Evolutionary conservation across 192 early-diverging fungal species (phyloP).

Genomic region (Rhizophagus prolifer): DNA sequence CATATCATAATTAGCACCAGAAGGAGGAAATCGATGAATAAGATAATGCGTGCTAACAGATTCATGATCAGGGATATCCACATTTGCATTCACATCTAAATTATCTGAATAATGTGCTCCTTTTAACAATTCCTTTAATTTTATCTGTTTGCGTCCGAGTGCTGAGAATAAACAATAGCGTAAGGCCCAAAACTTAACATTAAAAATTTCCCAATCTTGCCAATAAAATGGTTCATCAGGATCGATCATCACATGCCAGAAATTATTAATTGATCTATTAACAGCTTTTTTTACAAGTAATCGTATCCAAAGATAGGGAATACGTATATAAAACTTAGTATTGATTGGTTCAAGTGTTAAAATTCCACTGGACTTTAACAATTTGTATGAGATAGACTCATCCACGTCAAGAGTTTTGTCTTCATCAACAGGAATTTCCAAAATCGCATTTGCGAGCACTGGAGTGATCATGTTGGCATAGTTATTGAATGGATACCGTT

Average conservation of each 20-base stretch:
- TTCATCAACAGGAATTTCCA: too few species aligned
- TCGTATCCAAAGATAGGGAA: background rate
- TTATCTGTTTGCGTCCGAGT: background rate
- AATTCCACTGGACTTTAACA: background rate
- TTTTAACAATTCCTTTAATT: background rate
- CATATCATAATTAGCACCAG: background rate
- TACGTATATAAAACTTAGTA: background rate
- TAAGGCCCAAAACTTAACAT: slow-evolving; percentile 2
- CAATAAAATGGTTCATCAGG: slow-evolving; percentile 6
- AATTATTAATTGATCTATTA: background rate
- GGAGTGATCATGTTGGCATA: too few species aligned
- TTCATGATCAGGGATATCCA: background rate
- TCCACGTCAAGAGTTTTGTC: too few species aligned
- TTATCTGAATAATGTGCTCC: background rate
- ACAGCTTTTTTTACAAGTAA: background rate
- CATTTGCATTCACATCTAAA: background rate
- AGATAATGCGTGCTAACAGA: background rate
- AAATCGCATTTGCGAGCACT: too few species aligned
- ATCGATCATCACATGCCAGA: background rate
- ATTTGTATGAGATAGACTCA: too few species aligned
- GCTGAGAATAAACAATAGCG: background rate
- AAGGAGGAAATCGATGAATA: background rate
- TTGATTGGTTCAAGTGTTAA: background rate
- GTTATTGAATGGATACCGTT: too few species aligned
- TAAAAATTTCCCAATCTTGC: slow-evolving; percentile 9